These are phyloP conservation scores for Phytopythium vexans DNA, from an alignment of 352 stramenopile genomes.

Conservation along the genomic window DNA sequence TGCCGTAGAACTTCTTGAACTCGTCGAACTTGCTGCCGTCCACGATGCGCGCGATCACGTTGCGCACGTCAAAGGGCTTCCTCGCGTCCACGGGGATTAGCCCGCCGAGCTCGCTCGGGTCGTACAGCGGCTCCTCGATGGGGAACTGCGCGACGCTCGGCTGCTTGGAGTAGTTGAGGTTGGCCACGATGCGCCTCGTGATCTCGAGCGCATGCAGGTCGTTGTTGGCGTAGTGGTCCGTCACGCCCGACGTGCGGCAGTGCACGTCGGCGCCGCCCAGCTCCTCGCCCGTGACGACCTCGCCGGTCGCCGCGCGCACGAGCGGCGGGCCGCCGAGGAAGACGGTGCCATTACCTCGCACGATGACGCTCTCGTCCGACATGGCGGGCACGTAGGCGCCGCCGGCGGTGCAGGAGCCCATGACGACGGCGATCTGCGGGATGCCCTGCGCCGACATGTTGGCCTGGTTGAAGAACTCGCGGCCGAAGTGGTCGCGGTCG, in stretches of 20 bases:
- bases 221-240: slow-evolving; percentile 96
- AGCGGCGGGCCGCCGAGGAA: slow-evolving; percentile 97
- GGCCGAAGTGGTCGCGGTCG: slow-evolving; percentile 95
- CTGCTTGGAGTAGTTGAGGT: slow-evolving; percentile 79
- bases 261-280: slow-evolving; percentile 94
- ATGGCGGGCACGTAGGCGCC: slow-evolving; percentile 97
- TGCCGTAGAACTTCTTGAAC: slow-evolving; percentile 97
- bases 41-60: slow-evolving; percentile 95
- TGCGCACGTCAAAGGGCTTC: slow-evolving; percentile 95
- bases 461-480: slow-evolving; percentile 99
- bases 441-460: slow-evolving; percentile 94
- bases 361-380: slow-evolving; percentile 98
- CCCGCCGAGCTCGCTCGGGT: slow-evolving; percentile 89
- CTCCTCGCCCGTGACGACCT: slow-evolving; percentile 94
- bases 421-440: slow-evolving; percentile 97
- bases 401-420: slow-evolving; percentile 97
- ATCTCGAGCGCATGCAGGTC: slow-evolving; percentile 94
- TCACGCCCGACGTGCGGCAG: slow-evolving; percentile 91
- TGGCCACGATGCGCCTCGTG: slow-evolving; percentile 89
- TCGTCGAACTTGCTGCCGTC: slow-evolving; percentile 97
- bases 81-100: slow-evolving; percentile 93
- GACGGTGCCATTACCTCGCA: slow-evolving; percentile 95
- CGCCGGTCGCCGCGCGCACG: slow-evolving; percentile 97
- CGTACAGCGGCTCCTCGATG: slow-evolving; percentile 93
- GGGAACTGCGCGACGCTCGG: slow-evolving; percentile 36